These are phyloP conservation scores for Alternaria atra DNA, from an alignment of 2,329 filamentous ascomycete species.

Conservation along the genomic window DNA sequence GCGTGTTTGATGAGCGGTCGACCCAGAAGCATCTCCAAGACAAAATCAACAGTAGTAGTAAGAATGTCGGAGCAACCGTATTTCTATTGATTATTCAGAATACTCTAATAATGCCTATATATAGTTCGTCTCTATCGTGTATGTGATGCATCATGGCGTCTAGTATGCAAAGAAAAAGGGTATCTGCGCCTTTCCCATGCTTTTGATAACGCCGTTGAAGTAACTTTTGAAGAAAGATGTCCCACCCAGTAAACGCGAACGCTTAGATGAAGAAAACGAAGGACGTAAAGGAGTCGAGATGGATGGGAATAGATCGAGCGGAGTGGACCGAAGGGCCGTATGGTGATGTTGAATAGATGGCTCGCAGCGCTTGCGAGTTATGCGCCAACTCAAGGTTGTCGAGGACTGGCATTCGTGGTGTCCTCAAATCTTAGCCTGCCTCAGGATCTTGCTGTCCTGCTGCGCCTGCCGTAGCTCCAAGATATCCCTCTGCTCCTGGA, in stretches of 20 bases:
- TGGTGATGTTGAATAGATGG: background rate
- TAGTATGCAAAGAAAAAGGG: constrained; percentile 12
- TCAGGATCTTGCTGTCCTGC: constrained; percentile 44
- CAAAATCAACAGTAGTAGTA: background rate
- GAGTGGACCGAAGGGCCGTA: background rate
- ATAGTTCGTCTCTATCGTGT: constrained; percentile 16
- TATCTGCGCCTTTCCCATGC: constrained; percentile 20
- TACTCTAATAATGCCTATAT: constrained; percentile 7
- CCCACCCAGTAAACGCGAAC: background rate
- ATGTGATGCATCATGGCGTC: constrained; percentile 11
- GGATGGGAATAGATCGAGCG: background rate
- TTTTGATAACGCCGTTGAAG: constrained; percentile 17
- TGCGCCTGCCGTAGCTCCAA: constrained; percentile 59
- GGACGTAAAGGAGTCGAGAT: constrained; percentile 10
- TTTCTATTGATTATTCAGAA: background rate
- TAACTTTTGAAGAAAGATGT: constrained; percentile 3
- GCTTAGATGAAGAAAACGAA: background rate
- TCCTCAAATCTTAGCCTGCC: constrained; percentile 44
- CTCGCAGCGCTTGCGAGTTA: constrained; percentile 10
- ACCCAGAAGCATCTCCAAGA: too few relatives aligned
- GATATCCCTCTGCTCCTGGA: constrained; percentile 84
- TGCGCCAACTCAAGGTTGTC: background rate
- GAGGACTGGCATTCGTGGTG: too few relatives aligned
- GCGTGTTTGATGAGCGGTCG: too few relatives aligned
- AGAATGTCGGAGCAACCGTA: background rate